Percentiles rank a stretch among this genome's conserved stretches.
Conservation (phyloP, 345 rosid species). For the Arabidopsis suecica region DNA sequence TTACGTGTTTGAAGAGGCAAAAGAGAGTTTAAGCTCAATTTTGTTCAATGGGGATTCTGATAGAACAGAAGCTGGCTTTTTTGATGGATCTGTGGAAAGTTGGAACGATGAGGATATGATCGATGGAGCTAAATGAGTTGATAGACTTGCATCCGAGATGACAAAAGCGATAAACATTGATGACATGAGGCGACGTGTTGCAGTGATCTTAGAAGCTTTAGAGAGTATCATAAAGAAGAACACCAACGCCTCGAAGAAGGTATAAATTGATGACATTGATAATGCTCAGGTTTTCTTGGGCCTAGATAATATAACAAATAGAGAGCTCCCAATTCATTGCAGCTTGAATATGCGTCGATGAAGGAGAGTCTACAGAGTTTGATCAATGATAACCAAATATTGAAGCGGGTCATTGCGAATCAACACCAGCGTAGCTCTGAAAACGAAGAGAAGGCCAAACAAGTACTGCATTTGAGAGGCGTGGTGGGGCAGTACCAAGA, state of each 20-base stretch:
- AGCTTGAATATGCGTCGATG: slow-evolving; percentile 54
- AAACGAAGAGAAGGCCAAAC: slow-evolving; percentile 54
- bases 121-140: slow-evolving; percentile 57
- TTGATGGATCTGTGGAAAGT: slow-evolving; percentile 35
- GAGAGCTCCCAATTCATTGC: background rate
- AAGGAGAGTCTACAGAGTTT: slow-evolving; percentile 50
- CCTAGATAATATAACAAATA: background rate
- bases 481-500: slow-evolving; percentile 55
- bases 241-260: slow-evolving; percentile 48
- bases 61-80: slow-evolving; percentile 6
- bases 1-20: slow-evolving; percentile 56
- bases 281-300: slow-evolving; percentile 11
- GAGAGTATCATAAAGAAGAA: slow-evolving; percentile 46
- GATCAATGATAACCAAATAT: slow-evolving; percentile 56
- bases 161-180: slow-evolving; percentile 44
- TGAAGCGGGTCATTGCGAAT: slow-evolving; percentile 55
- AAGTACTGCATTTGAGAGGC: slow-evolving; percentile 50
- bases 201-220: slow-evolving; percentile 53
- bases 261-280: slow-evolving; percentile 15
- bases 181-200: slow-evolving; percentile 54
- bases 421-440: slow-evolving; percentile 56
- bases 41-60: slow-evolving; percentile 14
- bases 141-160: slow-evolving; percentile 59
- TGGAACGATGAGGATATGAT: slow-evolving; percentile 19
- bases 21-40: slow-evolving; percentile 45